phyloP scores from a whole-genome alignment of 2,329 filamentous ascomycete genomes.

The Penicillium sp. region DNA sequence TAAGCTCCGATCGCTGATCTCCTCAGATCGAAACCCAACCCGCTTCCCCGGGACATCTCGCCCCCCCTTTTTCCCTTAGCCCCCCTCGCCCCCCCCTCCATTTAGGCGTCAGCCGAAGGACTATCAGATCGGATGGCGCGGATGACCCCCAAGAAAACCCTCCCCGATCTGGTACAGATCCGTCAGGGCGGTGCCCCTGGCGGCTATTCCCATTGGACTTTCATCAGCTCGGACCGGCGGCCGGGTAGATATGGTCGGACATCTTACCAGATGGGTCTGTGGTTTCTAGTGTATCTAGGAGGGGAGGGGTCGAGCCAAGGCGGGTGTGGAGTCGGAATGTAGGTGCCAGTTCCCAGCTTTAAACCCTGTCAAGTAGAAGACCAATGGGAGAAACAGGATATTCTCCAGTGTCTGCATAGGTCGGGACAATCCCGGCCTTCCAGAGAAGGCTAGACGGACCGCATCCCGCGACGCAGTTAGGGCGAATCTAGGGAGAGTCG shows the following conservation, averaged over 20 bases:
- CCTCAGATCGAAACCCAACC: slow-evolving; percentile 2
- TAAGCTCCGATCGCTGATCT: slow-evolving; percentile 2
- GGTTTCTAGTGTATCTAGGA: not conserved
- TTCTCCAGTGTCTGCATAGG: slow-evolving; percentile 1
- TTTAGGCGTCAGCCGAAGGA: not conserved
- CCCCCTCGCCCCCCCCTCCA: not conserved
- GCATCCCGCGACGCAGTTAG: slow-evolving; percentile 6
- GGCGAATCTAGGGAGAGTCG: slow-evolving; percentile 17
- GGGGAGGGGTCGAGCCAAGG: not conserved
- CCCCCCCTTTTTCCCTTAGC: not conserved
- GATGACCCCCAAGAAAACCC: slow-evolving; percentile 6
- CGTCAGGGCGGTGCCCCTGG: slow-evolving; percentile 11
- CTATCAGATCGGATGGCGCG: slow-evolving; percentile 24
- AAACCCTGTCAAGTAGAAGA: not conserved
- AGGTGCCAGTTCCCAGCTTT: not conserved
- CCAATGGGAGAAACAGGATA: slow-evolving; percentile 13
- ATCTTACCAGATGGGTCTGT: slow-evolving; percentile 3
- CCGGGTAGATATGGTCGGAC: slow-evolving; percentile 10
- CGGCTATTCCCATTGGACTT: slow-evolving; percentile 18
- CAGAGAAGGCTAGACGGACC: slow-evolving; percentile 13
- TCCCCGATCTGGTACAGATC: slow-evolving; percentile 24
- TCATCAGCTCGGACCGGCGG: not conserved
- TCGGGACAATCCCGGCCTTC: slow-evolving; percentile 1
- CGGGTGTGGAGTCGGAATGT: not conserved
- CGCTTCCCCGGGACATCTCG: not conserved